Evolutionary conservation across 768 basidiomycete genomes (phyloP).

Genomic region (Agrocybe chaxingu): DNA sequence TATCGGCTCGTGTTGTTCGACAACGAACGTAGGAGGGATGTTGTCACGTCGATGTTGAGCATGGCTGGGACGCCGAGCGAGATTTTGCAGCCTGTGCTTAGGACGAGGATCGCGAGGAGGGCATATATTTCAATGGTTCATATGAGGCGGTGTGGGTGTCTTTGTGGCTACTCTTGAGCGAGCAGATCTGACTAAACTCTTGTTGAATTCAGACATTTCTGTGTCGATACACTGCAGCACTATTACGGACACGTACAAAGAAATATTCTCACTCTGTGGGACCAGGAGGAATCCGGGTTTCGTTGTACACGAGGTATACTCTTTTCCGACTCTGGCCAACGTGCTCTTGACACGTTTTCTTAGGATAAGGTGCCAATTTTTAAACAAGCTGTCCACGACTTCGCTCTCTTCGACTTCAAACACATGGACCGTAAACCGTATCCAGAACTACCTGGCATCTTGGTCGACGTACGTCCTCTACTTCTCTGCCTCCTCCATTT

Average conservation of each 20-base stretch:
- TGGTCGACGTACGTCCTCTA: background rate
- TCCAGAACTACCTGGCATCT: conserved; percentile 4
- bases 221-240: conserved; percentile 5
- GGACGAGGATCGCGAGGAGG: background rate
- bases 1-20: background rate
- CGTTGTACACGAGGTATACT: conserved; percentile 1
- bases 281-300: conserved; percentile 1
- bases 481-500: background rate
- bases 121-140: background rate
- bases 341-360: background rate
- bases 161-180: background rate
- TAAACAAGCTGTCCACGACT: background rate
- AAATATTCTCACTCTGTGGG: conserved; percentile 2
- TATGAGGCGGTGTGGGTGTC: conserved; percentile 2
- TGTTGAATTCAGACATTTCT: background rate
- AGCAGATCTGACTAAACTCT: background rate
- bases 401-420: conserved; percentile 2
- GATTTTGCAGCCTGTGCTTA: conserved; percentile 3
- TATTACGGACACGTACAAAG: background rate
- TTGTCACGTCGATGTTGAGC: background rate
- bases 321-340: background rate
- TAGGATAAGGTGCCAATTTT: conserved; percentile 2
- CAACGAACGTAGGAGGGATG: background rate
- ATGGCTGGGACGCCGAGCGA: background rate
- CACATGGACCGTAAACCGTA: conserved; percentile 7